A percentile compares a stretch with the other conserved stretches of the same genome.
These are phyloP conservation scores for Gaultheria prostrata DNA, from an alignment of 148 eudicot genomes.

Conservation along the genomic window DNA sequence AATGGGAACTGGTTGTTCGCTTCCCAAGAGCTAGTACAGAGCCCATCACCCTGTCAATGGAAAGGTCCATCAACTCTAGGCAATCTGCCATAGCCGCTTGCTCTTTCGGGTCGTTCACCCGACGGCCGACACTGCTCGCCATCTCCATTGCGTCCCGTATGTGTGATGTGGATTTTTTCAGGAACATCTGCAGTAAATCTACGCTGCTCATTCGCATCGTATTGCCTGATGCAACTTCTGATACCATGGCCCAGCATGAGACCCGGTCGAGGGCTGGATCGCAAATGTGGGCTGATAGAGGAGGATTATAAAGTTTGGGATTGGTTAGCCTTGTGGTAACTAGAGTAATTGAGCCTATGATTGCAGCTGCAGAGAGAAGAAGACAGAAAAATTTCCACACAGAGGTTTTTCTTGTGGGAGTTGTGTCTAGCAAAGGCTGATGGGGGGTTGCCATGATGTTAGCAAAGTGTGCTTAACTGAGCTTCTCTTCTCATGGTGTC, in stretches of 20 bases:
- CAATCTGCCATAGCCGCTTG: constrained; percentile 35
- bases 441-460: constrained; percentile 17
- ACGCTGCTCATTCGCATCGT: constrained; percentile 1
- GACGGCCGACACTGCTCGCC: constrained; percentile 2
- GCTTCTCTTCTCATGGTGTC: background rate
- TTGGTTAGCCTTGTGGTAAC: too few species aligned
- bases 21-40: constrained; percentile 21
- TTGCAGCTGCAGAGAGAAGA: too few species aligned
- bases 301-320: too few species aligned
- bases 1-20: background rate
- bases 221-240: constrained; percentile 18
- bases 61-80: constrained; percentile 35
- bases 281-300: constrained; percentile 7
- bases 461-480: background rate
- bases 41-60: constrained; percentile 28
- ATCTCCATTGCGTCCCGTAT: background rate
- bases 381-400: background rate
- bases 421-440: constrained; percentile 21
- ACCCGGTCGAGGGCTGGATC: constrained; percentile 22
- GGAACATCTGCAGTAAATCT: constrained; percentile 12
- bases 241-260: constrained; percentile 20
- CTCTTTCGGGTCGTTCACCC: constrained; percentile 19
- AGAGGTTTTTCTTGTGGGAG: constrained; percentile 14
- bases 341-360: too few species aligned
- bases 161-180: constrained; percentile 15